phyloP scores from a whole-genome alignment of 2,329 filamentous ascomycete genomes.

The Aurifilum marmelostoma region DNA sequence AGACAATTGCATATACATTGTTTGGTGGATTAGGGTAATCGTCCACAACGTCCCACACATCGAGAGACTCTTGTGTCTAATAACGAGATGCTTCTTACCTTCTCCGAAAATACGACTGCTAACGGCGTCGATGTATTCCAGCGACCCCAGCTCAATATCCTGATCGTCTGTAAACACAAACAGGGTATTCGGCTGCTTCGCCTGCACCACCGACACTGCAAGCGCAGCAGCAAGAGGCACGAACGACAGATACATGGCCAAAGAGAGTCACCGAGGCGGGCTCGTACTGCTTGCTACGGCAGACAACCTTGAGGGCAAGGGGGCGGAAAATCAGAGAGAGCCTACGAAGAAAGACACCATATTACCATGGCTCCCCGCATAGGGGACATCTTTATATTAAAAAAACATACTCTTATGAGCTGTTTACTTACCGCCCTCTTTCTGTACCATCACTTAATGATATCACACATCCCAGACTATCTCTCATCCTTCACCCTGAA shows the following conservation, averaged over 20 bases:
- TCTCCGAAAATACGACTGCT: constrained; percentile 21
- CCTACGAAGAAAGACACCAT: neutral
- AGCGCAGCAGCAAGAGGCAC: constrained; percentile 23
- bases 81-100: constrained; percentile 19
- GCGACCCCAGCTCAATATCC: constrained; percentile 28
- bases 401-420: neutral
- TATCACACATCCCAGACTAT: neutral
- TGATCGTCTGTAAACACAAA: constrained; percentile 29
- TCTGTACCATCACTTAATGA: neutral
- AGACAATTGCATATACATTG: neutral
- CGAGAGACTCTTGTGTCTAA: too few relatives aligned
- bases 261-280: neutral
- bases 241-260: constrained; percentile 23
- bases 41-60: too few relatives aligned
- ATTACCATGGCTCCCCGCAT: too few relatives aligned
- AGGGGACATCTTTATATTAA: neutral
- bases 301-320: neutral
- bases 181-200: constrained; percentile 28
- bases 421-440: neutral
- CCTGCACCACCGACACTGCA: constrained; percentile 22
- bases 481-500: neutral
- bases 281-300: neutral
- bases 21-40: too few relatives aligned
- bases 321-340: too few relatives aligned
- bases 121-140: constrained; percentile 22